Percentiles rank a stretch among this genome's conserved stretches.
phyloP scores from a whole-genome alignment of 2,329 filamentous ascomycete genomes.

The Ceratocystiopsis brevicomis region DNA sequence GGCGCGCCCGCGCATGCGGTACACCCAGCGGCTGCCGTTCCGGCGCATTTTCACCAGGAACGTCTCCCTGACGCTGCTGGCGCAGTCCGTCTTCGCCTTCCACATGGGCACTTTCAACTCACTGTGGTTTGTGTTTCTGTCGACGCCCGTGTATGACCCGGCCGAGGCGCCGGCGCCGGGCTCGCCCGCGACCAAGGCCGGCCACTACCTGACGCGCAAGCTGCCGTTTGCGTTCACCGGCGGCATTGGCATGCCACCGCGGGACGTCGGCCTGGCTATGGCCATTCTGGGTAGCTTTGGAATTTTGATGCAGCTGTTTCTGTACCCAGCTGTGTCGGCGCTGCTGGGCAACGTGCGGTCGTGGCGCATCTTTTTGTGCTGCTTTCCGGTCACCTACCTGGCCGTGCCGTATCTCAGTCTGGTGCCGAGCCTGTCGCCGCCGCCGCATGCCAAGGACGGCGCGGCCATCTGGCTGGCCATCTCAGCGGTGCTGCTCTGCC shows the following conservation, averaged over 20 bases:
- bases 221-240: slow-evolving; percentile 49
- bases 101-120: slow-evolving; percentile 62
- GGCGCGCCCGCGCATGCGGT: slow-evolving; percentile 14
- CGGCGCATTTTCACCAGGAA: slow-evolving; percentile 35
- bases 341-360: slow-evolving; percentile 48
- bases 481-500: slow-evolving; percentile 40
- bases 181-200: slow-evolving; percentile 1
- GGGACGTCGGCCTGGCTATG: slow-evolving; percentile 58
- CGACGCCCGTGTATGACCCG: slow-evolving; percentile 42
- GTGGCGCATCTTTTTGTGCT: slow-evolving; percentile 48
- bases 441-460: slow-evolving; percentile 33
- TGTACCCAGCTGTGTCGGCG: slow-evolving; percentile 50
- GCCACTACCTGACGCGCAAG: slow-evolving; percentile 15
- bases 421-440: slow-evolving; percentile 35
- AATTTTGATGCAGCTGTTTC: slow-evolving; percentile 50
- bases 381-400: slow-evolving; percentile 53
- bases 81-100: slow-evolving; percentile 50
- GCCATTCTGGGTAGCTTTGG: slow-evolving; percentile 58
- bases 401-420: slow-evolving; percentile 53
- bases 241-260: slow-evolving; percentile 54
- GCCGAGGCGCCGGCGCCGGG: slow-evolving; percentile 12
- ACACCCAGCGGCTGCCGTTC: slow-evolving; percentile 31
- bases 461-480: slow-evolving; percentile 45
- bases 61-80: slow-evolving; percentile 35
- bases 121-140: slow-evolving; percentile 60